Evolutionary conservation across 2,329 filamentous ascomycete species (phyloP), one percentile per base, ranked within the genome.

Genomic region (Fusarium tanahbumbuense): DNA sequence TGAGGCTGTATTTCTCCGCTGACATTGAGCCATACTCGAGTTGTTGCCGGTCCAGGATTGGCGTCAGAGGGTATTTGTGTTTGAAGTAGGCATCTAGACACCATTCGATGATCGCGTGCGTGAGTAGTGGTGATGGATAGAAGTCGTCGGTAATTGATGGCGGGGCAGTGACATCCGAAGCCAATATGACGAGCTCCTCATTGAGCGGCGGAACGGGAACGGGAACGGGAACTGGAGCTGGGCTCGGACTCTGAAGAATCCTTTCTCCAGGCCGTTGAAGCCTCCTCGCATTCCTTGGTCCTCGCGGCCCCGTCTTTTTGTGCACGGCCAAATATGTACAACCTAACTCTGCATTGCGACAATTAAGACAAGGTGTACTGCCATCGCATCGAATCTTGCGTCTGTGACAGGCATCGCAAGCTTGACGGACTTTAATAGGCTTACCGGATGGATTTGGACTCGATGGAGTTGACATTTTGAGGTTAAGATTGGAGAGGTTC

Each of bases 11-110:
- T 5, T 74, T 61, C 15, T 76, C 74, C 0, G 73, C 68, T 1
- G 59, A 67, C 15, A 8, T 52, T 23, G 13, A 57, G 0, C 2
- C 25, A 20, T 67, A 56, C 5, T 74, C 64, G 8, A 74, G 63
- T 4, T 70, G n/a, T 12, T 59, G 57, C 2, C 68, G 73, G 47
- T 78, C 56, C 3, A 79, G 25, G 16, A 80, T 75, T 0, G 78
- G 78, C 18, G 77, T 79, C 5, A 80, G 75, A 0, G 77, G 76
- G 20, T 79, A 79, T 53, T 79, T 80, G 53, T 79, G 77, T 28
- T 64, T 73, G 47, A 79, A 78, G 25, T 77, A 80, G 2, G 73
- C 77, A 46, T 78, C 71, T 1, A 80, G 40, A 20, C 75, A 78
- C 47, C 70, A 72, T 41, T 34, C 52, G 18, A 79, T 57, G 5